Evolutionary conservation across 2,329 filamentous ascomycete genomes (phyloP), one percentile per base, ranked within the genome.

Genomic region (Penicillium thymicola): DNA sequence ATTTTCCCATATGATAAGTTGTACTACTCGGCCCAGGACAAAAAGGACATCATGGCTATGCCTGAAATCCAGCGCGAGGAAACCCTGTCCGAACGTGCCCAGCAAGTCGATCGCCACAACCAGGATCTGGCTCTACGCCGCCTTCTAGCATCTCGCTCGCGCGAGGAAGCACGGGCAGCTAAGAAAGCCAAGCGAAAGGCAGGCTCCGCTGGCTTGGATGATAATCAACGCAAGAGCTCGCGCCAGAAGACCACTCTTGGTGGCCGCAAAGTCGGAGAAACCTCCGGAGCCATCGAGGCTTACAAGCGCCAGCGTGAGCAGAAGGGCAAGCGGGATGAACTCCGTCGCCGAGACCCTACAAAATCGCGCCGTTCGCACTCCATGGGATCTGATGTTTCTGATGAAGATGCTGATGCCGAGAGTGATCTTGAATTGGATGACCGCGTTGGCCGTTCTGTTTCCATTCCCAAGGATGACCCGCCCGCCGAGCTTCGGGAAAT

Each of bases 1-100:
- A 88, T 73, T 67, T 86, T 95, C 70, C 92, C 93, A 0, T 83
- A 96, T 60, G 94, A 99, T 63, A 92, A 93, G 65, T 87, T 94
- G 68, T 94, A 90, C 72, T 83, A 85, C 66, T 89, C 85, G 63
- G 81, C 85, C 43, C 81, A 85, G 38, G 90, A 94, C 70, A 92
- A 90, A 73, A 82, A 82, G 8, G 81, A 89, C 50, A 94, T 99
- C 60, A 87, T 94, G 82, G 84, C 81, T 55, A 86, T 97, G 83
- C 88, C 92, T 30, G 92, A 97, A 77, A 87, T 97, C 50, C 87
- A 96, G 70, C 89, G 93, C 60, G 94, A 99, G 74, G 86, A 91
- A 70, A 87, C 96, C 43, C 83, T 99, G 7, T 93, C 92, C 21
- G 90, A 96, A 65, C 90, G 94, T 63, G 88, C 89, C 36, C 86